phyloP scores from a whole-genome alignment of 1,139 yeast species.

The Yamadazyma aaseri region DNA sequence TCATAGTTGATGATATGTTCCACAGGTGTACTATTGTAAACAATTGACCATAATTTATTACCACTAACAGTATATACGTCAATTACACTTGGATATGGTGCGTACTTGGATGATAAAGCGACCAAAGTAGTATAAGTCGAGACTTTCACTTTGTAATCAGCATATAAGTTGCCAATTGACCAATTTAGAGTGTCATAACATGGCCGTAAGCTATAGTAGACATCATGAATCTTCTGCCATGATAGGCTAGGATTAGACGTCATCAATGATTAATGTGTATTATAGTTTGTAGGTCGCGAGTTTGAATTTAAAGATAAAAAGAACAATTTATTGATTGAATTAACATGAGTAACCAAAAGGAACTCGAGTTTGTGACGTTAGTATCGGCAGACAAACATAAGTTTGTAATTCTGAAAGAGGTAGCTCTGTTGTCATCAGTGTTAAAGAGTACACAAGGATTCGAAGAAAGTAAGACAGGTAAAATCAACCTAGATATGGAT shows the following conservation, averaged over 20 bases:
- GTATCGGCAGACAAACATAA: slow-evolving; percentile 74
- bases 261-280: too few relatives aligned
- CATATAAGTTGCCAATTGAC: slow-evolving; percentile 32
- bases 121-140: slow-evolving; percentile 33
- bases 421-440: slow-evolving; percentile 83
- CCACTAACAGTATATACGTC: slow-evolving; percentile 59
- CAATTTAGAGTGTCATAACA: slow-evolving; percentile 41
- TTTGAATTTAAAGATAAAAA: too few relatives aligned
- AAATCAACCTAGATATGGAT: slow-evolving; percentile 61
- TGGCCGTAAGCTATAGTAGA: slow-evolving; percentile 52
- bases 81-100: slow-evolving; percentile 37
- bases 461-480: slow-evolving; percentile 52
- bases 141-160: slow-evolving; percentile 27
- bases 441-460: slow-evolving; percentile 66
- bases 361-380: slow-evolving; percentile 53
- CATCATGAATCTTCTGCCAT: slow-evolving; percentile 67
- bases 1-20: slow-evolving; percentile 60
- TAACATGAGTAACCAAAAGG: slow-evolving; percentile 1
- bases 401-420: slow-evolving; percentile 66
- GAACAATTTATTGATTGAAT: too few relatives aligned
- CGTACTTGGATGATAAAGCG: slow-evolving; percentile 37
- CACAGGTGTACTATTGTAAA: slow-evolving; percentile 51
- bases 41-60: slow-evolving; percentile 42
- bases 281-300: not conserved
- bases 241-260: slow-evolving; percentile 44